Evolutionary conservation across 306 rosid genomes (phyloP).

Genomic region (Delonix regia): DNA sequence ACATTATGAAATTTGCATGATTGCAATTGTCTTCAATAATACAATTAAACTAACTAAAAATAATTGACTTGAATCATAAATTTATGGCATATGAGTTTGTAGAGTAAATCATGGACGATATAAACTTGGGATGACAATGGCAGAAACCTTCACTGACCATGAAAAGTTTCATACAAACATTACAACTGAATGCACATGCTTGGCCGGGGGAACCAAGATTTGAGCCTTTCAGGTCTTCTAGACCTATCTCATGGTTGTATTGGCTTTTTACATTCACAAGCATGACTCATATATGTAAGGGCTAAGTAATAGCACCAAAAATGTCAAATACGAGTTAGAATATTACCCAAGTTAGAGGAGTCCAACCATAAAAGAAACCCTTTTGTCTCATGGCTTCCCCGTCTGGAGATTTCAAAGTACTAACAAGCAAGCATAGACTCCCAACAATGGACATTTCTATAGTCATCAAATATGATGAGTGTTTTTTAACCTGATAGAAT

Average conservation of each 20-base stretch:
- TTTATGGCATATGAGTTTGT: conserved; percentile 16
- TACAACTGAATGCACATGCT: conserved; percentile 16
- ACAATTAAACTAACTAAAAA: neutral
- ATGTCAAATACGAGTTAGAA: conserved; percentile 32
- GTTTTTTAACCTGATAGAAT: conserved; percentile 83
- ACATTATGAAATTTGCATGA: conserved; percentile 13
- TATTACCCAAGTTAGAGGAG: conserved; percentile 77
- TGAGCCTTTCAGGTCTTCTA: conserved; percentile 19
- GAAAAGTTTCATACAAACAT: neutral
- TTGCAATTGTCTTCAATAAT: neutral
- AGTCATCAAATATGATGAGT: conserved; percentile 95
- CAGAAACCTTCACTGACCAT: neutral
- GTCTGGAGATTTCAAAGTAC: conserved; percentile 89
- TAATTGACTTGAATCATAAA: conserved; percentile 1
- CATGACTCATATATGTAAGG: conserved; percentile 5
- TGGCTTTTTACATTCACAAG: conserved; percentile 25
- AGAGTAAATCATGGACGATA: neutral
- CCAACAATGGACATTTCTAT: conserved; percentile 95
- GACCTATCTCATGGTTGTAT: conserved; percentile 11
- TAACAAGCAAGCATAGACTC: conserved; percentile 73
- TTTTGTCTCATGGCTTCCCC: conserved; percentile 78
- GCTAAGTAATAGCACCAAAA: conserved; percentile 19
- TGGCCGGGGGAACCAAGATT: conserved; percentile 1
- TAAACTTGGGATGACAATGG: conserved; percentile 13
- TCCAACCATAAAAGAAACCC: conserved; percentile 91